Percentiles rank a stretch among this genome's conserved stretches.
Conservation (phyloP, 106 monocot genomes). For the Phalaenopsis aphrodite region DNA sequence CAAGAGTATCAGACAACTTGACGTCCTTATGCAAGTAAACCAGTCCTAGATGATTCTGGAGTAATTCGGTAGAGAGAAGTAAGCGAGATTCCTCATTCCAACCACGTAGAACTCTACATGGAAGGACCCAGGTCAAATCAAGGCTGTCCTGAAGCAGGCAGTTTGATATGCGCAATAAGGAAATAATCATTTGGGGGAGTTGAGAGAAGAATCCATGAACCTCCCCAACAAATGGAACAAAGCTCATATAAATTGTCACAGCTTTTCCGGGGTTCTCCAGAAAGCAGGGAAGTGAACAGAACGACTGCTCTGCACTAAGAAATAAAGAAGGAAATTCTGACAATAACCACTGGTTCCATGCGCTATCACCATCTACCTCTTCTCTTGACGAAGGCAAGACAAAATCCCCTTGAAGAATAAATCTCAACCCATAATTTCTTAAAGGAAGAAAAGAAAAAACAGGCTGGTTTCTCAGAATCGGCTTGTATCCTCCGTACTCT, state of each 20-base stretch:
- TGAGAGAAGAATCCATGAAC: constrained; percentile 90
- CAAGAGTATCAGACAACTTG: constrained; percentile 69
- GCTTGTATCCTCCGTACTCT: constrained; percentile 49
- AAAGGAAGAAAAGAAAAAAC: constrained; percentile 98
- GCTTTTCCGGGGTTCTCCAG: constrained; percentile 64
- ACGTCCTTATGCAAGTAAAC: constrained; percentile 76
- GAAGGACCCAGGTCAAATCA: constrained; percentile 54
- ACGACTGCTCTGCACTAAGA: constrained; percentile 61
- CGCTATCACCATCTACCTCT: constrained; percentile 92
- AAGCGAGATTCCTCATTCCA: constrained; percentile 74
- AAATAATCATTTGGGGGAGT: constrained; percentile 88
- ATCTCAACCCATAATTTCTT: constrained; percentile 89
- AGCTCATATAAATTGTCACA: constrained; percentile 80
- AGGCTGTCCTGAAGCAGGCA: constrained; percentile 77
- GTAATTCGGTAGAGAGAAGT: constrained; percentile 60
- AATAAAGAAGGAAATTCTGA: constrained; percentile 82
- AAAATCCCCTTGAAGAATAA: constrained; percentile 99
- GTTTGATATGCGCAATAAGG: constrained; percentile 59
- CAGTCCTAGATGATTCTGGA: constrained; percentile 76
- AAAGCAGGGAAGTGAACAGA: constrained; percentile 77
- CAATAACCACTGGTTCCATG: constrained; percentile 99
- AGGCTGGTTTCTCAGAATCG: constrained; percentile 67
- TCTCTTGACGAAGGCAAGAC: constrained; percentile 96
- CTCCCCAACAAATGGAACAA: constrained; percentile 81
- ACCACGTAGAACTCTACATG: constrained; percentile 75